Base-by-base conservation (phyloP, 2,329 filamentous ascomycete species). In the Colletotrichum zoysiae region DNA sequence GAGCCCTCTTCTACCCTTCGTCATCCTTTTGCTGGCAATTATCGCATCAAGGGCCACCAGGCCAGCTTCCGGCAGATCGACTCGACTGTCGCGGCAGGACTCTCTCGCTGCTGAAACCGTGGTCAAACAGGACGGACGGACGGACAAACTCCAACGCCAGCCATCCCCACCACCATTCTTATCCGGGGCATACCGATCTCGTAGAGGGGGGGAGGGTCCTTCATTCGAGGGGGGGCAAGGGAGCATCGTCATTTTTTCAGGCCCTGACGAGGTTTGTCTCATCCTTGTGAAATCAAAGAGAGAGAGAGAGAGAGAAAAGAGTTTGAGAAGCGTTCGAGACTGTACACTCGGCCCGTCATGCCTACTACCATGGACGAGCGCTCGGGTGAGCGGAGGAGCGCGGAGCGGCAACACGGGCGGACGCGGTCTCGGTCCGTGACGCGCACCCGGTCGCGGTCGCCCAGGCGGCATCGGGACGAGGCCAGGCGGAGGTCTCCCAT, bases 391-490 rank as follows among this genome's bases (percentile, higher is more conserved):
- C 16, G 60, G 42, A 56, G 48, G 40, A 14, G 42, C 51, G 30
- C 58, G 20, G 40, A 48, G 14, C 40, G 63, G 63, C 44, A 42
- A 20, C 30, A 26, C 20, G 30, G 48, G 40, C 51, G 55, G 40
- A 50, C 42, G 26, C 44, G 40, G 20, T 59, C 63, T 16, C 63
- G 26, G 40, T 58, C 51, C 11, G 71, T 55, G 33, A 82, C 48
- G 80, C 82, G 64, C 76, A 81, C 58, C 23, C 66, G 59, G 44
- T 64, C 65, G 38, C 50, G 70, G 48, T 69, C 69, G 38, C 69
- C 69, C 65, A 56, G 66, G 11, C 69, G 69, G 14, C 38, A 57
- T 5, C 59, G 65, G 46, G 65, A 64, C 12, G 69, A 71, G 18
- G 30, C 40, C n/a, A 69, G 69, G 23, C 65, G 65, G n/a, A 67